A percentile compares a stretch with the other conserved stretches of the same genome.
Conservation (phyloP, 768 basidiomycete species). For the Paxillus ammoniavirescens region DNA sequence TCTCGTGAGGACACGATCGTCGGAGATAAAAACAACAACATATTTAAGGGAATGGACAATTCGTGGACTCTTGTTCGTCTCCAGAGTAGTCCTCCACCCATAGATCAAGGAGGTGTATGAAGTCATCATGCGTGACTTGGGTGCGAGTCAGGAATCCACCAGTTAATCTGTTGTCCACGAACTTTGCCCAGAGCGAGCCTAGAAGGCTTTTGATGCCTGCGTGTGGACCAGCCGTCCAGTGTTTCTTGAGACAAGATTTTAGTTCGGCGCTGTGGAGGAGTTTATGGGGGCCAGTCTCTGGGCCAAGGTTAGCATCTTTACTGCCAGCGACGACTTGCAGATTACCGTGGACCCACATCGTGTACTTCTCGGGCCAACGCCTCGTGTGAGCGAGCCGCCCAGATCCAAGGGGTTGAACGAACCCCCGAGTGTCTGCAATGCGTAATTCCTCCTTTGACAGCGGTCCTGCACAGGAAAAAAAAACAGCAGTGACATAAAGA, state of each 20-base stretch:
- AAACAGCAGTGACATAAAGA: slow-evolving; percentile 4
- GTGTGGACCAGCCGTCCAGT: background rate
- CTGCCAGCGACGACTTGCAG: background rate
- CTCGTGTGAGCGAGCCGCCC: slow-evolving; percentile 1
- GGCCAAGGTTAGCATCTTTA: background rate
- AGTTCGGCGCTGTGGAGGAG: background rate
- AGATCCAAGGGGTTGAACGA: background rate
- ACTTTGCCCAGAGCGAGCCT: background rate
- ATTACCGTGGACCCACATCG: background rate
- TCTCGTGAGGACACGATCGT: no score
- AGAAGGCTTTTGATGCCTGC: background rate
- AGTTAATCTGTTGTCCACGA: background rate
- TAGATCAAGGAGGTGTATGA: background rate
- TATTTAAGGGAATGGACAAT: background rate
- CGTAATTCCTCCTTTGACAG: background rate
- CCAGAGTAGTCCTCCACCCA: no score
- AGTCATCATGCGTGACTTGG: background rate
- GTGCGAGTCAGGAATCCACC: background rate
- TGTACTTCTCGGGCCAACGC: slow-evolving; percentile 3
- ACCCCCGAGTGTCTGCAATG: background rate
- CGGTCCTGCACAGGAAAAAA: slow-evolving; percentile 7
- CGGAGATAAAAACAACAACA: no score
- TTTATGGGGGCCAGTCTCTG: background rate
- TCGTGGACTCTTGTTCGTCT: no score
- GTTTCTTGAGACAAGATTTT: background rate